Evolutionary conservation across 2,329 filamentous ascomycete genomes (phyloP).

Genomic region (Fusarium marasasianum): DNA sequence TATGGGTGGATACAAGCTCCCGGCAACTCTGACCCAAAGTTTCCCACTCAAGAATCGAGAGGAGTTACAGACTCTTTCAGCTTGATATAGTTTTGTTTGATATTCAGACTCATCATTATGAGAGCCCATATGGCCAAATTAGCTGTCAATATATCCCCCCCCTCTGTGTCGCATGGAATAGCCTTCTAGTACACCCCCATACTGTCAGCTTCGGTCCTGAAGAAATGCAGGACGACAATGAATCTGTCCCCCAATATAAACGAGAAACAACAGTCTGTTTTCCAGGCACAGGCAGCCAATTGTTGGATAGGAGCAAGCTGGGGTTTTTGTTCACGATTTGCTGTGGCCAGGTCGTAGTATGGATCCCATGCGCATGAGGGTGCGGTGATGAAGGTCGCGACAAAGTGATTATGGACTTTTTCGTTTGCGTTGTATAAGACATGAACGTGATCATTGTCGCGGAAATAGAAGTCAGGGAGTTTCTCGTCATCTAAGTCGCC

Average conservation of each 20-base stretch:
- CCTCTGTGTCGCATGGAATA: background rate
- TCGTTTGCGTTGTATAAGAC: background rate
- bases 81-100: accelerated
- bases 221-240: background rate
- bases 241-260: background rate
- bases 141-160: background rate
- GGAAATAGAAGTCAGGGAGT: background rate
- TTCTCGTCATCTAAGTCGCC: too few relatives aligned
- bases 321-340: background rate
- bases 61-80: background rate
- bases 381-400: background rate
- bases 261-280: background rate
- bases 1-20: background rate
- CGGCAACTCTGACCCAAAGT: background rate
- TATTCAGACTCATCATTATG: background rate
- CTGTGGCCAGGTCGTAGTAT: background rate
- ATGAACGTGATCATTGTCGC: too few relatives aligned
- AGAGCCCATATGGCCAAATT: background rate
- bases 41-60: background rate
- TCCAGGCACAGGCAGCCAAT: background rate
- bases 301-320: background rate
- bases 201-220: background rate
- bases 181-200: background rate
- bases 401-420: background rate
- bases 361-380: background rate